phyloP scores from a whole-genome alignment of 345 rosid species.

The Camelina sativa region DNA sequence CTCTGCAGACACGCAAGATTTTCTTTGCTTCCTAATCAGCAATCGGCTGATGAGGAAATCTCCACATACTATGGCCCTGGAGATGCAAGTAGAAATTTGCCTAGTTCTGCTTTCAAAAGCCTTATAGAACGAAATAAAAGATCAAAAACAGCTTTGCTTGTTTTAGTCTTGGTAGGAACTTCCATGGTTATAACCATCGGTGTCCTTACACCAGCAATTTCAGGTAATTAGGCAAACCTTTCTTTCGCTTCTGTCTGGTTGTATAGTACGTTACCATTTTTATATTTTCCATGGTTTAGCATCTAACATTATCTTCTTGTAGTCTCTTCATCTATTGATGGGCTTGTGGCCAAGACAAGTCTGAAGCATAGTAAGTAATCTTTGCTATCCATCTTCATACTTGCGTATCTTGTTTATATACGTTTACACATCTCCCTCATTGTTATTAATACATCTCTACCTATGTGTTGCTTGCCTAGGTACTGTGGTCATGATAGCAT shows the following conservation, averaged over 20 bases:
- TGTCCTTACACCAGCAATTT: conserved; percentile 84
- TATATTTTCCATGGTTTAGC: not conserved
- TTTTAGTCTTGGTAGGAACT: conserved; percentile 75
- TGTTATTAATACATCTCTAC: conserved; percentile 14
- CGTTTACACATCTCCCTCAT: not conserved
- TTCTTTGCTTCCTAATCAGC: conserved; percentile 88
- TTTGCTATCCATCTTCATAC: conserved; percentile 8
- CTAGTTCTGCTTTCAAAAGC: conserved; percentile 56
- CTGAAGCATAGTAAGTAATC: conserved; percentile 61
- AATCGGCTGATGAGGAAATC: conserved; percentile 92
- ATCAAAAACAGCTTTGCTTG: conserved; percentile 69
- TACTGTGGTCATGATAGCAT: conserved; percentile 66
- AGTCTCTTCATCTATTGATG: conserved; percentile 88
- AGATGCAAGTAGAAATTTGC: conserved; percentile 51
- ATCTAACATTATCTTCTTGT: conserved; percentile 46
- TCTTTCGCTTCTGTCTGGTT: not conserved
- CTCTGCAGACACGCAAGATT: conserved; percentile 82
- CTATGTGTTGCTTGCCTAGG: conserved; percentile 53
- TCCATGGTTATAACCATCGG: conserved; percentile 65
- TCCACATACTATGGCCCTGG: conserved; percentile 66
- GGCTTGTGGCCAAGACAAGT: conserved; percentile 58
- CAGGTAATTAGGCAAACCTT: conserved; percentile 51
- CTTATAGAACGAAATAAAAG: conserved; percentile 66
- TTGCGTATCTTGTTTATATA: conserved; percentile 12
- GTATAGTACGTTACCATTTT: conserved; percentile 11